Evolutionary conservation across 2,329 filamentous ascomycete species (phyloP).

Genomic region (Penicillium hordei): DNA sequence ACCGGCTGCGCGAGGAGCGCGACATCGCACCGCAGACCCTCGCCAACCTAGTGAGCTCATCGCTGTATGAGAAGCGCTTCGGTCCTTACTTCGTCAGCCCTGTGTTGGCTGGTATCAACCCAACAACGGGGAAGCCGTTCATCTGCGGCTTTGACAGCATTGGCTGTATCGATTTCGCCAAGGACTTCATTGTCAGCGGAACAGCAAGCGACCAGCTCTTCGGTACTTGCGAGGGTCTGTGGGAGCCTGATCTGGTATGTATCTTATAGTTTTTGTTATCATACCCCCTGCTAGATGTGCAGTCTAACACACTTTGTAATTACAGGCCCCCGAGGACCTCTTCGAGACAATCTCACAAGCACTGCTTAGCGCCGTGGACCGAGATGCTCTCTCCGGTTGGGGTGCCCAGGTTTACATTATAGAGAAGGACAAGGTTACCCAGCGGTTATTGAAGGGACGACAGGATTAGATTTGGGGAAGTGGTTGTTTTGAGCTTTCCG

Average conservation of each 20-base stretch:
- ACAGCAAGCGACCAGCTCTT: conserved; percentile 97
- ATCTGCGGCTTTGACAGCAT: conserved; percentile 99
- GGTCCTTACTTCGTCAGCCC: conserved; percentile 95
- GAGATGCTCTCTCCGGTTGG: conserved; percentile 96
- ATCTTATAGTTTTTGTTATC: not conserved
- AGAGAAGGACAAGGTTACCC: conserved; percentile 99
- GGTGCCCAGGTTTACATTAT: conserved; percentile 99
- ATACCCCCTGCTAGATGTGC: not conserved
- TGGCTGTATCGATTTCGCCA: conserved; percentile 98
- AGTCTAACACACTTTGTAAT: conserved; percentile 3
- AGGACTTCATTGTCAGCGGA: conserved; percentile 97
- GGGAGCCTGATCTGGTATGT: conserved; percentile 93
- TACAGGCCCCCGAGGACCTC: conserved; percentile 81
- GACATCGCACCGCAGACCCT: conserved; percentile 92
- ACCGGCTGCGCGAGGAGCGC: conserved; percentile 96
- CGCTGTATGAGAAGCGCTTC: conserved; percentile 92
- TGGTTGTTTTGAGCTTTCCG: conserved; percentile 28
- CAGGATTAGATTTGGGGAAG: conserved; percentile 66
- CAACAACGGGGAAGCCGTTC: conserved; percentile 90
- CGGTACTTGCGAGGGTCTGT: conserved; percentile 96
- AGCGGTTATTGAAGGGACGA: conserved; percentile 95
- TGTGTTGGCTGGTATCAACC: conserved; percentile 91
- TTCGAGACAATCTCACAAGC: conserved; percentile 99
- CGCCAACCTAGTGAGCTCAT: conserved; percentile 89
- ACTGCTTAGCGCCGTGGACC: conserved; percentile 90